These are phyloP conservation scores for Phialophora macrospora DNA, from an alignment of 2,329 filamentous ascomycete species.

Conservation along the genomic window DNA sequence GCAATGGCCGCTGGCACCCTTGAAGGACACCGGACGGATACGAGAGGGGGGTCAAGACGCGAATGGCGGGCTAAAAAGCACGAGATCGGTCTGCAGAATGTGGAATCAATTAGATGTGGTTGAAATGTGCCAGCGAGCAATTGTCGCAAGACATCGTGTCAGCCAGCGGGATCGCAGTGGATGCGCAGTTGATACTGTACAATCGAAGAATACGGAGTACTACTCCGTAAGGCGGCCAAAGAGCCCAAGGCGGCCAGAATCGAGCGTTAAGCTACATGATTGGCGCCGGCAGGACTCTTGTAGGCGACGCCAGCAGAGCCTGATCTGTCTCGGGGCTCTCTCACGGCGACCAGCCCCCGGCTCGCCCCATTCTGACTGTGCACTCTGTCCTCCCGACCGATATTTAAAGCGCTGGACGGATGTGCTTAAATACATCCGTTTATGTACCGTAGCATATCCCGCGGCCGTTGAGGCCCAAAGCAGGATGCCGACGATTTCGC, in stretches of 20 bases:
- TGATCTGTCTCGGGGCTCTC: not conserved
- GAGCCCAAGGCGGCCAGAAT: conserved; percentile 5
- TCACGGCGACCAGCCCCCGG: not conserved
- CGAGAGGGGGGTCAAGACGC: conserved; percentile 5
- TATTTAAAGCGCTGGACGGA: not conserved
- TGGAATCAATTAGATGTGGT: conserved; percentile 14
- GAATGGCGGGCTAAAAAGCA: conserved; percentile 11
- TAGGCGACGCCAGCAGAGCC: not conserved
- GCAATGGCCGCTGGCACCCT: conserved; percentile 3
- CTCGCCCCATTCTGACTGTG: not conserved
- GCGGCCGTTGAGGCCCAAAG: not conserved
- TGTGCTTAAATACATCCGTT: not conserved
- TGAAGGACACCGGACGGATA: not conserved
- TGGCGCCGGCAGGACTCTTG: not conserved
- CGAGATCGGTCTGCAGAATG: conserved; percentile 1
- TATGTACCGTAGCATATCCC: not conserved
- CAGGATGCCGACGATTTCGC: not conserved
- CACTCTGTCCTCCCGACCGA: not conserved
- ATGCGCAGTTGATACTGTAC: not conserved
- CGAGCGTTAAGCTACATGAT: not conserved
- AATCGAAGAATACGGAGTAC: not conserved
- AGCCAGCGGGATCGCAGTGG: conserved; percentile 24
- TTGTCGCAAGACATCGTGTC: conserved; percentile 23
- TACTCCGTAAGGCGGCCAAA: conserved; percentile 22
- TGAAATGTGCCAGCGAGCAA: conserved; percentile 21